Conservation (phyloP, 2,329 filamentous ascomycete genomes). For the Venturia effusa region DNA sequence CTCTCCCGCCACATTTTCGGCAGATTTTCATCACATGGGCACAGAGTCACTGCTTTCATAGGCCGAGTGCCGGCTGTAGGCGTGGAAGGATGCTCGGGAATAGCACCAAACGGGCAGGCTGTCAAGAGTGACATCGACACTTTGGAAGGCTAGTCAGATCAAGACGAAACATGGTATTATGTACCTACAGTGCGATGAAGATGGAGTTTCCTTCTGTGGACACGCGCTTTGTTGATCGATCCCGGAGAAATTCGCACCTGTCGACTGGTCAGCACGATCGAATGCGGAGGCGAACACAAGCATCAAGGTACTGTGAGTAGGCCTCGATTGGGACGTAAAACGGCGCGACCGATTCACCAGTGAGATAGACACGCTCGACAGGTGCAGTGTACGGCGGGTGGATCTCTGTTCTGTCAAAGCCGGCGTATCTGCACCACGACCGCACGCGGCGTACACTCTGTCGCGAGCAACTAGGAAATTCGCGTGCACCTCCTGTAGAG, state of each 20-base stretch:
- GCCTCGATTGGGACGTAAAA: neutral
- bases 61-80: neutral
- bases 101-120: neutral
- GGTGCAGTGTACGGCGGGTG: slow-evolving; percentile 1
- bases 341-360: neutral
- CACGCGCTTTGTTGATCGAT: neutral
- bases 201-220: neutral
- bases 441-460: neutral
- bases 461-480: too few relatives aligned
- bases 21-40: neutral
- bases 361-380: neutral
- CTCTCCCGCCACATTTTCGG: neutral
- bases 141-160: too few relatives aligned
- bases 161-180: neutral
- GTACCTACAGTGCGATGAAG: neutral
- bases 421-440: neutral
- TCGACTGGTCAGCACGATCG: neutral
- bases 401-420: neutral
- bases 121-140: neutral
- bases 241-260: neutral
- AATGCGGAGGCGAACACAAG: slow-evolving; percentile 2
- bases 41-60: neutral
- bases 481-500: neutral
- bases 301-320: neutral
- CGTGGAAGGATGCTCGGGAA: neutral